Evolutionary conservation across 208 protist genomes (phyloP).

Genomic region (Crithidia fasciculata): DNA sequence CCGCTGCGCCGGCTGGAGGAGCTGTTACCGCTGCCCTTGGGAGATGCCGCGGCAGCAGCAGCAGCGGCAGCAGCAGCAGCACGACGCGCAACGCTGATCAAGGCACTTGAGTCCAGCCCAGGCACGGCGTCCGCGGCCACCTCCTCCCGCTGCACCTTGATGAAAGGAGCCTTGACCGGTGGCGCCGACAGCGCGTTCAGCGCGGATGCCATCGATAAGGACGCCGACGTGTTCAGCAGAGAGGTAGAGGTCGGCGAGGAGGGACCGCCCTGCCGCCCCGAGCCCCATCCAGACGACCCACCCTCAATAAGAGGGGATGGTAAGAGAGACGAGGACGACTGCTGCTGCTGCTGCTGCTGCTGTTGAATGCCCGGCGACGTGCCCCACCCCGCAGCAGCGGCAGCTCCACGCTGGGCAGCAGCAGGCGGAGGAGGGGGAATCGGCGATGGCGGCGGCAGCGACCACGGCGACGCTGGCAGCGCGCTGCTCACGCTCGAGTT

Average conservation of each 20-base stretch:
- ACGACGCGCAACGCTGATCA: constrained; percentile 6
- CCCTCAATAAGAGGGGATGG: too few relatives aligned
- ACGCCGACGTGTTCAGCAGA: background rate
- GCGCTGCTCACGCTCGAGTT: background rate
- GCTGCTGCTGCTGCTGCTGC: background rate
- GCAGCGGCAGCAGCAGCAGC: constrained; percentile 18
- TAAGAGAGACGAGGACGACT: too few relatives aligned
- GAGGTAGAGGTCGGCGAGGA: constrained; percentile 2
- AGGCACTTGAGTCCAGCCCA: constrained; percentile 2
- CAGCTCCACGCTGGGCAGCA: constrained; percentile 8
- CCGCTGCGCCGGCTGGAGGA: constrained; percentile 8
- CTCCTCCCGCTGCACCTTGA: constrained; percentile 28
- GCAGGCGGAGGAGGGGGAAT: constrained; percentile 14
- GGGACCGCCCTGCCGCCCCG: background rate
- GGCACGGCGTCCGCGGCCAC: constrained; percentile 24
- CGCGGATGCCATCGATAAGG: constrained; percentile 5
- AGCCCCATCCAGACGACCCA: background rate
- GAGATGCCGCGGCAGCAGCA: background rate
- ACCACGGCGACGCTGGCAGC: constrained; percentile 1
- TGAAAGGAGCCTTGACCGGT: constrained; percentile 14
- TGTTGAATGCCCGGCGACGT: background rate
- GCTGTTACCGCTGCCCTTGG: background rate
- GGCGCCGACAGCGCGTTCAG: constrained; percentile 11
- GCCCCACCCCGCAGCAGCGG: constrained; percentile 6
- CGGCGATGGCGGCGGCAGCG: constrained; percentile 15